Percentiles rank a stretch among this genome's conserved stretches.
Conservation (phyloP, 2,329 filamentous ascomycete species). For the Exophiala aquamarina region DNA sequence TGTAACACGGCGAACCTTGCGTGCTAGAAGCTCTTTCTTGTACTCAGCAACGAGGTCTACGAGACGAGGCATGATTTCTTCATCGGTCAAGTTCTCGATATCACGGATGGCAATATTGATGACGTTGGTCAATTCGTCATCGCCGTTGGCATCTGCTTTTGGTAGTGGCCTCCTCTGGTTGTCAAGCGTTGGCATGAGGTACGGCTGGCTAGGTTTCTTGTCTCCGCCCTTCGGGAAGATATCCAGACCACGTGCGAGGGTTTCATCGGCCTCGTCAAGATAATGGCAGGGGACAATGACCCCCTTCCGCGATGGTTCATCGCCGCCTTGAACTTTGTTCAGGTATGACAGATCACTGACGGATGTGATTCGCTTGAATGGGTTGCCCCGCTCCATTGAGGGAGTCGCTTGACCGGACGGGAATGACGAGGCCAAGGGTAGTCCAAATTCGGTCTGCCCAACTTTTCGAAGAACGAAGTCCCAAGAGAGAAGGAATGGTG, state of each 20-base stretch:
- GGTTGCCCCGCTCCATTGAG: constrained; percentile 53
- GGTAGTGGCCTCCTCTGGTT: constrained; percentile 69
- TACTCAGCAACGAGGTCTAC: constrained; percentile 72
- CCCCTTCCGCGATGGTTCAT: constrained; percentile 84
- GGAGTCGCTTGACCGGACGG: constrained; percentile 84
- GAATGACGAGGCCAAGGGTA: constrained; percentile 74
- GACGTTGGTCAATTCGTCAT: constrained; percentile 84
- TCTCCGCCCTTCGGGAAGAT: constrained; percentile 65
- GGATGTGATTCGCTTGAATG: constrained; percentile 82
- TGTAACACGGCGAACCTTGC: constrained; percentile 82
- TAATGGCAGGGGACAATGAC: constrained; percentile 92
- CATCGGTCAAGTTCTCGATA: constrained; percentile 78
- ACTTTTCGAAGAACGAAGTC: constrained; percentile 94
- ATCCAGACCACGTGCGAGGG: constrained; percentile 79
- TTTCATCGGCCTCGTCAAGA: constrained; percentile 89
- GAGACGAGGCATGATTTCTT: constrained; percentile 76
- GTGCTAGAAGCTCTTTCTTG: constrained; percentile 79
- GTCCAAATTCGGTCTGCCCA: constrained; percentile 84
- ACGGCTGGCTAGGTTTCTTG: constrained; percentile 56
- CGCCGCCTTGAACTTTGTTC: constrained; percentile 60
- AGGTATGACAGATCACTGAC: constrained; percentile 97
- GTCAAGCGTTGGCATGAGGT: constrained; percentile 70
- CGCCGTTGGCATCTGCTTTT: constrained; percentile 54
- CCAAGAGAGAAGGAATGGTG: constrained; percentile 83
- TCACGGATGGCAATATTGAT: constrained; percentile 91